These are phyloP conservation scores for Prillingera fragicola DNA, from an alignment of 1,284 basidiomycete species.

Conservation along the genomic window DNA sequence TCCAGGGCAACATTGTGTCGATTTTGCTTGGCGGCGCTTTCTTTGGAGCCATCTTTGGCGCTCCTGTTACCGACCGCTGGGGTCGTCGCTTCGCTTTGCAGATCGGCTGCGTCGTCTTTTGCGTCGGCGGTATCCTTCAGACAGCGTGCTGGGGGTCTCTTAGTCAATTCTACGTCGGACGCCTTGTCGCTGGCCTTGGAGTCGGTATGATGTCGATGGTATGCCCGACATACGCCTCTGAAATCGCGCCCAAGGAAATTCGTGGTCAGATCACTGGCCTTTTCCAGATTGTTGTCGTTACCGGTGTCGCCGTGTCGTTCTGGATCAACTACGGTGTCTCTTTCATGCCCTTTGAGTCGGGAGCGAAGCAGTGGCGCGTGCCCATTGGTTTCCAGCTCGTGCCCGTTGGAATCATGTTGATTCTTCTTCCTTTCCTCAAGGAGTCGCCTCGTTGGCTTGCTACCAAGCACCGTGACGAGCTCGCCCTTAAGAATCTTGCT, in stretches of 20 bases:
- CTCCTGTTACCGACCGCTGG: conserved; percentile 40
- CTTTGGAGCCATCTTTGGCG: conserved; percentile 66
- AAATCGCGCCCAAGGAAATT: conserved; percentile 70
- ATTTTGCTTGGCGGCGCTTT: conserved; percentile 63
- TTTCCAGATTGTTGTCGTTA: conserved; percentile 71
- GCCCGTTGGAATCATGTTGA: conserved; percentile 67
- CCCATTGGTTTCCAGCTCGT: conserved; percentile 51
- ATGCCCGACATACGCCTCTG: conserved; percentile 68
- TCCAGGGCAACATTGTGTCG: conserved; percentile 58
- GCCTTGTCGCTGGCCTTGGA: conserved; percentile 64
- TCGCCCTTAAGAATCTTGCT: conserved; percentile 51
- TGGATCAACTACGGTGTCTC: conserved; percentile 38
- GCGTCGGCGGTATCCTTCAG: conserved; percentile 59
- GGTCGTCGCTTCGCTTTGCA: conserved; percentile 56
- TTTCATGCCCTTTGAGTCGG: conserved; percentile 27
- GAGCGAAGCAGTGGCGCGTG: conserved; percentile 41
- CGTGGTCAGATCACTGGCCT: conserved; percentile 61
- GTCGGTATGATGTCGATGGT: conserved; percentile 56
- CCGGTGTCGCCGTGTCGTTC: conserved; percentile 38
- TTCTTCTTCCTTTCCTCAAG: conserved; percentile 63
- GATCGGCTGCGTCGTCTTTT: conserved; percentile 59
- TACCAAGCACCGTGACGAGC: conserved; percentile 53
- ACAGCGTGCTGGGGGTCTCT: conserved; percentile 26
- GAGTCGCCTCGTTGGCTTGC: conserved; percentile 56
- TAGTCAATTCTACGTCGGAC: conserved; percentile 49